These are phyloP conservation scores for Aspergillus persii DNA, from an alignment of 2,329 filamentous ascomycete species.

Conservation along the genomic window DNA sequence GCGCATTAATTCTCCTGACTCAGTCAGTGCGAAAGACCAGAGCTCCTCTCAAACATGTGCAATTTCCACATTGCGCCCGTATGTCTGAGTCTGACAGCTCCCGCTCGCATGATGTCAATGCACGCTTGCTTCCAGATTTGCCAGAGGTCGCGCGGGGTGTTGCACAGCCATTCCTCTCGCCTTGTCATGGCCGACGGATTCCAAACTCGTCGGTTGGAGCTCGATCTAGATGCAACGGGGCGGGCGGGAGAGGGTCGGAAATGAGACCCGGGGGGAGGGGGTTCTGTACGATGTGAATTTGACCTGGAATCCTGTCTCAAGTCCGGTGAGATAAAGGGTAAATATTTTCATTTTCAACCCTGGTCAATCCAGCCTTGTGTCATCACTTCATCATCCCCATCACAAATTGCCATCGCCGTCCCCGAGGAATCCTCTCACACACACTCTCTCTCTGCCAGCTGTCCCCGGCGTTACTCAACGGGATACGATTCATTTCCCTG, in stretches of 20 bases:
- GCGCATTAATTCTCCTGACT: background rate
- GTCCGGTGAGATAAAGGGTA: background rate
- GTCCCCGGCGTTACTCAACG: background rate
- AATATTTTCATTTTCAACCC: background rate
- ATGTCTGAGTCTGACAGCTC: background rate
- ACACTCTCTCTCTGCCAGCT: background rate
- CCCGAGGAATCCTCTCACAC: background rate
- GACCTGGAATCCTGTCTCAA: background rate
- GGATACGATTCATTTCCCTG: slow-evolving; percentile 16
- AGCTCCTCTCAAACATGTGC: background rate
- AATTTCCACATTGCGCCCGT: background rate
- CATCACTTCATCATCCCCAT: background rate
- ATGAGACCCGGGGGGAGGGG: background rate
- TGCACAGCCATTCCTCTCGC: background rate
- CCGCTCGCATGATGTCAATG: slow-evolving; percentile 8
- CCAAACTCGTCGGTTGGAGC: background rate
- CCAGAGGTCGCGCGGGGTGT: slow-evolving; percentile 2
- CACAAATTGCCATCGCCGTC: background rate
- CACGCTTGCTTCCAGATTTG: background rate
- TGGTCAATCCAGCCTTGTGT: background rate
- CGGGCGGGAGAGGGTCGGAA: background rate
- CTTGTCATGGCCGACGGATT: background rate
- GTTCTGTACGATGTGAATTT: background rate
- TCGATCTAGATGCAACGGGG: background rate
- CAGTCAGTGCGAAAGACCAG: background rate